Evolutionary conservation across 805 yeast genomes (phyloP).

Genomic region (Nakazawaea anatomiae): DNA sequence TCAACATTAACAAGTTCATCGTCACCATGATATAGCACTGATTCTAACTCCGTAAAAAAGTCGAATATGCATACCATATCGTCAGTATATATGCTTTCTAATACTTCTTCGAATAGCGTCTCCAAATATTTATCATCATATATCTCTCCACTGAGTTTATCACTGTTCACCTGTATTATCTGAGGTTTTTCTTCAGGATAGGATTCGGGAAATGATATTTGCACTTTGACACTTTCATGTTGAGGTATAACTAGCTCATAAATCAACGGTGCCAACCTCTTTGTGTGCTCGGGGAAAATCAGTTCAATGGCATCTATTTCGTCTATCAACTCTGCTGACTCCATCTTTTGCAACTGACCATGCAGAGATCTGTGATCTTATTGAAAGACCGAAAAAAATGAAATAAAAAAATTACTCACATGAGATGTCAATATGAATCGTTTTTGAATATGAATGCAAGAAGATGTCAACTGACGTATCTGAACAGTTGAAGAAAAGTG

Average conservation of each 20-base stretch:
- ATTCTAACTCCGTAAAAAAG: conserved; percentile 61
- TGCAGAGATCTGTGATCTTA: neutral
- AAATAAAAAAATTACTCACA: too few species aligned
- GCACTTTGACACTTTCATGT: conserved; percentile 53
- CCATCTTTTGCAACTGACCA: conserved; percentile 7
- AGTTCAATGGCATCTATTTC: conserved; percentile 84
- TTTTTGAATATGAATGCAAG: neutral
- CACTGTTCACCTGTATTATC: conserved; percentile 46
- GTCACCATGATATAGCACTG: conserved; percentile 35
- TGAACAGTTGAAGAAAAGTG: conserved; percentile 33
- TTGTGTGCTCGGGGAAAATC: conserved; percentile 67
- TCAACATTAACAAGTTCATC: conserved; percentile 17
- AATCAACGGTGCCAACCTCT: conserved; percentile 29
- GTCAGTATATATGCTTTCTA: conserved; percentile 44
- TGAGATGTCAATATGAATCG: too few species aligned
- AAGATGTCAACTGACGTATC: conserved; percentile 8
- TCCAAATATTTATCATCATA: conserved; percentile 39
- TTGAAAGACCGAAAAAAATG: neutral
- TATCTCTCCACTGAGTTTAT: conserved; percentile 19
- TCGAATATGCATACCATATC: conserved; percentile 82
- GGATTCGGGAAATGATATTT: conserved; percentile 60
- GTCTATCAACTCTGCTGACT: conserved; percentile 51
- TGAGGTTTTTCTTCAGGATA: conserved; percentile 70
- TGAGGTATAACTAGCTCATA: conserved; percentile 53
- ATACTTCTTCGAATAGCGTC: conserved; percentile 39